phyloP scores from a whole-genome alignment of 352 stramenopile genomes.

The Phytopythium delawarense region DNA sequence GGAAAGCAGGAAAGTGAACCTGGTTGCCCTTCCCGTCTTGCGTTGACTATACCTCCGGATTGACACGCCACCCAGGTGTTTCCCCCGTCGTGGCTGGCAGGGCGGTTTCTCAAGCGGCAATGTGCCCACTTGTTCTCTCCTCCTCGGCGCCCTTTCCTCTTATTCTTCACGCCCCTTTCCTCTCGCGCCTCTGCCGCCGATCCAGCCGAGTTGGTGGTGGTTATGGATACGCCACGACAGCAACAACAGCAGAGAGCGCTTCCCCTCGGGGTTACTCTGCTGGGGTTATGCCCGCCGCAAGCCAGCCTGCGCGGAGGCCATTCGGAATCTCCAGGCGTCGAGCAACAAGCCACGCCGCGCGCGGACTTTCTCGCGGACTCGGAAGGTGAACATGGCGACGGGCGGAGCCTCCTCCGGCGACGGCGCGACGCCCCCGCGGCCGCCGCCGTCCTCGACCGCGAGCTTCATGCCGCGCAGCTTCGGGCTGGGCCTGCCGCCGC shows the following conservation, averaged over 20 bases:
- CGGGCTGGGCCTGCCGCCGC: constrained; percentile 21
- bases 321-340: constrained; percentile 2
- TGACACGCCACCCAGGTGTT: not conserved
- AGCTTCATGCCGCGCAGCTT: constrained; percentile 2
- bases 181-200: not conserved
- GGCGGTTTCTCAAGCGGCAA: not conserved
- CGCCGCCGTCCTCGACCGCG: constrained; percentile 13
- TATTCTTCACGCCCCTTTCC: not conserved
- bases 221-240: not conserved
- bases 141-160: not conserved
- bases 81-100: not conserved
- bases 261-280: not conserved
- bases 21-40: not conserved
- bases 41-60: too few relatives aligned
- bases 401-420: not conserved
- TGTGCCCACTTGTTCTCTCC: not conserved
- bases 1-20: constrained; percentile 1
- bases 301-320: not conserved
- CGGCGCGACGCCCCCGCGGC: constrained; percentile 13
- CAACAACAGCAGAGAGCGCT: not conserved
- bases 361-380: not conserved
- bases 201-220: not conserved
- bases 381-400: not conserved
- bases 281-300: not conserved
- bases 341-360: not conserved